Evolutionary conservation across 108 stramenopile genomes (phyloP).

Genomic region (Aureococcus anophagefferens): DNA sequence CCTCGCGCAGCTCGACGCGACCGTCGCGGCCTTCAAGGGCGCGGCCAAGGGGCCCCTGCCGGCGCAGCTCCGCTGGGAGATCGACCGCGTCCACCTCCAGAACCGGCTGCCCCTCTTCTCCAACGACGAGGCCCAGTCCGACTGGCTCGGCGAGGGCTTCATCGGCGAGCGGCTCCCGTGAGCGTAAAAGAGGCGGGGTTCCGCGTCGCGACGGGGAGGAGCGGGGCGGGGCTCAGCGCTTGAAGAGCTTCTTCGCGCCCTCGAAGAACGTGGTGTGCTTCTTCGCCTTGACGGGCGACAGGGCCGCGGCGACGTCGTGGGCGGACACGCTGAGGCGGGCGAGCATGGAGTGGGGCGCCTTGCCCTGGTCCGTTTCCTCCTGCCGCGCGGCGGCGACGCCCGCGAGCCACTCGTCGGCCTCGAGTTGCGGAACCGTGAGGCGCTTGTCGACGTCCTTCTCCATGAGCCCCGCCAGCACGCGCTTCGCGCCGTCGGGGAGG

Average conservation of each 20-base stretch:
- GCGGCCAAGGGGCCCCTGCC: conserved; percentile 47
- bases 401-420: too few species aligned
- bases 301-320: too few species aligned
- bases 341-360: too few species aligned
- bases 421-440: background rate
- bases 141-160: conserved; percentile 75
- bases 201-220: too few species aligned
- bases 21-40: conserved; percentile 51
- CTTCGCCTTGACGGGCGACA: too few species aligned
- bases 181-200: too few species aligned
- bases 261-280: too few species aligned
- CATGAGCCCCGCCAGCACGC: background rate
- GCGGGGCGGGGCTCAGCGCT: too few species aligned
- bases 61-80: conserved; percentile 71
- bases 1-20: conserved; percentile 63
- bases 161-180: conserved; percentile 80
- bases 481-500: background rate
- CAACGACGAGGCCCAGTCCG: conserved; percentile 57
- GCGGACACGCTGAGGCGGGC: too few species aligned
- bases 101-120: conserved; percentile 76
- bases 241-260: too few species aligned
- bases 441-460: background rate
- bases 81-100: conserved; percentile 73
- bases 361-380: too few species aligned
- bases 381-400: too few species aligned